Base-by-base conservation (phyloP, 345 rosid species). In the Citrus maxima region DNA sequence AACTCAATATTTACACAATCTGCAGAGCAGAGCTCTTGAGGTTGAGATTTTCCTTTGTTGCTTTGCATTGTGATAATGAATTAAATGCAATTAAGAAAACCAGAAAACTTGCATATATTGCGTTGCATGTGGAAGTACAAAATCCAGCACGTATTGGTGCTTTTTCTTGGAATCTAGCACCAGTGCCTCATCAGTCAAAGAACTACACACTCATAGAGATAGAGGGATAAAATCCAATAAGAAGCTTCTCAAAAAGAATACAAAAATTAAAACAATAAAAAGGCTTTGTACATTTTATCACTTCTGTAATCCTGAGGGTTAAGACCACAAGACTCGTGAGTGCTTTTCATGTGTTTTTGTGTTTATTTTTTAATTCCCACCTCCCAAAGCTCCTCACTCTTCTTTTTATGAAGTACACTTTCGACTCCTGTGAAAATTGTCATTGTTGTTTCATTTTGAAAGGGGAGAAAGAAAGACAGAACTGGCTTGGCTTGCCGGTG, bases 371-470 rank as follows among this genome's bases (percentile, higher is more conserved):
- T 18, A 19, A 24, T 67, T 64, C 60, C 34, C 80, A 70, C 14
- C 77, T 77, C 80, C 86, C 79, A 59, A 75, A 78, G 82, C 69
- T 3, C 25, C 69, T 10, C 32, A n/a, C 79, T 63, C 81, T 78
- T 59, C 82, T 84, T 80, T 84, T 83, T 51, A 80, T 70, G 59
- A 18, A 74, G 80, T 82, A 74, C 81, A 63, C 0, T 69, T 64
- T 82, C 72, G 85, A 82, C 81, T 65, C 42, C 16, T 67, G 66
- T 58, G 74, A 37, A 37, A 28, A 30, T 75, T 72, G 60, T 24
- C 62, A 34, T 16, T 49, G 62, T 79, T 63, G 24, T 74, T 67
- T 73, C 51, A 59, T 51, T 83, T 73, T 58, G 77, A 67, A 70
- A 64, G 37, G n/a, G 77, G 40, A 58, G 73, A 69, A 22, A 64